Base-by-base conservation (phyloP, 2,329 filamentous ascomycete species). In the Albophoma yamanashiensis region DNA sequence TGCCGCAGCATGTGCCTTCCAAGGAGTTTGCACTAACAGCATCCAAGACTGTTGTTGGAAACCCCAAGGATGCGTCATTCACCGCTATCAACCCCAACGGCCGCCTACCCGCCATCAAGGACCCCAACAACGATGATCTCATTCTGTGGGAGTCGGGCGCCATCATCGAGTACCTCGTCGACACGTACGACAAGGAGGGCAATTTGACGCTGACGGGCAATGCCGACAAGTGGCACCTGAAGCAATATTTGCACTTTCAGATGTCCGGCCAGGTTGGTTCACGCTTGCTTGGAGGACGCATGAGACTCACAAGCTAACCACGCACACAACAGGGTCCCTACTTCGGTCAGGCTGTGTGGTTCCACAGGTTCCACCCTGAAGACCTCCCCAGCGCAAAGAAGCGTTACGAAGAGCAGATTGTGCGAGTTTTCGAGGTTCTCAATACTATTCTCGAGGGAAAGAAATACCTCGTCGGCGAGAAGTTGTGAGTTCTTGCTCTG, bases 241-340 rank as follows among this genome's bases (percentile, higher is more conserved):
- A 71, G 63, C 72, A 75, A 64, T 74, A 68, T 61, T 65, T 74
- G 14, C 66, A 71, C 64, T 75, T 75, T 61, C 74, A 76, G 57
- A 70, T 70, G 63, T 75, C 71, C 20, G 74, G 74, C 17, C 74
- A 75, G 62, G 67, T 68, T 59, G 45, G 60, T 17, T 14, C 11
- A 22, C 53, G 14, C 52, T 43, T 27, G 2, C 27, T 7, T 43
- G 5, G 4, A 27, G 3, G 39, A 43, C 9, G 6, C 27, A 5
- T 42, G 34, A 43, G 34, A 11, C n/a, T 22, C 17, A 15, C 20
- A 27, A 31, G 1, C 55, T 56, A 5, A 56, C 55, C 3, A 11
- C 38, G 31, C 20, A 15, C 52, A 2, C 34, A 5, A 20, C n/a
- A 70, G 64, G 74, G 74, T 0, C 74, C 74, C 2, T 76, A 76